Conservation (phyloP, 1,284 basidiomycete genomes). For the Trametes sp. region DNA sequence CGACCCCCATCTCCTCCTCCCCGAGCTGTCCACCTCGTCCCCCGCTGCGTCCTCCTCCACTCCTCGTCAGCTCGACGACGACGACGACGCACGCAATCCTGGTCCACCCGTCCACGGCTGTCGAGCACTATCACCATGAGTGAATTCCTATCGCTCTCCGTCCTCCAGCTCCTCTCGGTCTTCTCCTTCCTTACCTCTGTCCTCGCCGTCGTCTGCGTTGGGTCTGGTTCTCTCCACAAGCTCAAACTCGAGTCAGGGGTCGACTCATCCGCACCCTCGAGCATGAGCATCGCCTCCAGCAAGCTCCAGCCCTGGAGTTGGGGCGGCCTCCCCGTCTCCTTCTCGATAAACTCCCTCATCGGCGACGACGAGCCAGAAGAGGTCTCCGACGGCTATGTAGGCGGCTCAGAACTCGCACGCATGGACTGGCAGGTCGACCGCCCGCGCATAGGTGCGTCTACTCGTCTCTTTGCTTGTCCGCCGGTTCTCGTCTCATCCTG, state of each 20-base stretch:
- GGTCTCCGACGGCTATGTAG: constrained; percentile 31
- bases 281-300: constrained; percentile 29
- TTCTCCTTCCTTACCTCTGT: constrained; percentile 43
- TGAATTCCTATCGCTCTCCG: constrained; percentile 43
- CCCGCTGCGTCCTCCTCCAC: constrained; percentile 23
- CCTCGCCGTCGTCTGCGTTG: constrained; percentile 42
- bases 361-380: constrained; percentile 40
- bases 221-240: constrained; percentile 41
- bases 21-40: constrained; percentile 13
- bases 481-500: constrained; percentile 10
- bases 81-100: constrained; percentile 29
- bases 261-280: constrained; percentile 30
- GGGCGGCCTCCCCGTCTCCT: constrained; percentile 39
- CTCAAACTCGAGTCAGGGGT: constrained; percentile 37
- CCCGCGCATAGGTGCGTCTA: constrained; percentile 33
- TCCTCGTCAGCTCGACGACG: constrained; percentile 10
- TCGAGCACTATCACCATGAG: constrained; percentile 35
- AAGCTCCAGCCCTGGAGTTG: constrained; percentile 41
- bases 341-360: constrained; percentile 40
- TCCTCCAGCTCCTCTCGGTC: constrained; percentile 45
- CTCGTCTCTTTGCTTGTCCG: constrained; percentile 2
- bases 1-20: background rate
- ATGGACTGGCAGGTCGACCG: constrained; percentile 42
- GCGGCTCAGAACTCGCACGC: constrained; percentile 39
- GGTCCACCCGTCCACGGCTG: constrained; percentile 25